These are phyloP conservation scores for Pezizomycotina sp. DNA, from an alignment of 2,329 filamentous ascomycete species.

Conservation along the genomic window DNA sequence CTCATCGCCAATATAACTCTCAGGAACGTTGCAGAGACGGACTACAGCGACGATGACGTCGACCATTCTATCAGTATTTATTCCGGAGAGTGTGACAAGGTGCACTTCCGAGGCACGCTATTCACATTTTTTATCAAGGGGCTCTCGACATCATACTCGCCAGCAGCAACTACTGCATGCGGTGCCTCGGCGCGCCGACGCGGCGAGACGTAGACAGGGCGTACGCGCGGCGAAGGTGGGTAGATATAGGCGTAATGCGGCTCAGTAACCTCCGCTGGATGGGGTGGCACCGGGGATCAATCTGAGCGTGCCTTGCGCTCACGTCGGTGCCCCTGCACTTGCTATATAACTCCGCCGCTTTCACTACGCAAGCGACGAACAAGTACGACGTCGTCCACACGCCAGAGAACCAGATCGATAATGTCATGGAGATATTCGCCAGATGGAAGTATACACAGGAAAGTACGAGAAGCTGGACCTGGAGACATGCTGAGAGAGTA, in stretches of 20 bases:
- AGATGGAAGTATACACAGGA: too few species aligned
- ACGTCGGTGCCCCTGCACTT: constrained; percentile 23
- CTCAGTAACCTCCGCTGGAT: constrained; percentile 28
- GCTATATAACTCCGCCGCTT: constrained; percentile 23
- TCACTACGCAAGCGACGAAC: constrained; percentile 20
- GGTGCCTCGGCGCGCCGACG: constrained; percentile 36
- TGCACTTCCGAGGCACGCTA: neutral
- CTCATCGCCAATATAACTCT: neutral
- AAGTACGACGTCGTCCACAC: too few species aligned
- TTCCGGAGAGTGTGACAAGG: neutral
- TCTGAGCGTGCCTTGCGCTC: constrained; percentile 18
- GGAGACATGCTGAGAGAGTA: too few species aligned
- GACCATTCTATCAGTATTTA: neutral
- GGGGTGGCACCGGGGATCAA: constrained; percentile 17
- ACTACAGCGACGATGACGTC: neutral
- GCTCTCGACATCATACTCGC: constrained; percentile 33
- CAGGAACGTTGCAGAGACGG: neutral
- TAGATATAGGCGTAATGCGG: constrained; percentile 34
- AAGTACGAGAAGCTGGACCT: too few species aligned
- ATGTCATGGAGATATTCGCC: too few species aligned
- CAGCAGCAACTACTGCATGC: constrained; percentile 38
- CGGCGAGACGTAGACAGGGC: constrained; percentile 35
- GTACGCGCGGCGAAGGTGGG: constrained; percentile 31
- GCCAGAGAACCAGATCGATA: too few species aligned
- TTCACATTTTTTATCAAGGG: constrained; percentile 35